phyloP scores from a whole-genome alignment of 129 eudicot species.

The Pulicaria dysenterica region DNA sequence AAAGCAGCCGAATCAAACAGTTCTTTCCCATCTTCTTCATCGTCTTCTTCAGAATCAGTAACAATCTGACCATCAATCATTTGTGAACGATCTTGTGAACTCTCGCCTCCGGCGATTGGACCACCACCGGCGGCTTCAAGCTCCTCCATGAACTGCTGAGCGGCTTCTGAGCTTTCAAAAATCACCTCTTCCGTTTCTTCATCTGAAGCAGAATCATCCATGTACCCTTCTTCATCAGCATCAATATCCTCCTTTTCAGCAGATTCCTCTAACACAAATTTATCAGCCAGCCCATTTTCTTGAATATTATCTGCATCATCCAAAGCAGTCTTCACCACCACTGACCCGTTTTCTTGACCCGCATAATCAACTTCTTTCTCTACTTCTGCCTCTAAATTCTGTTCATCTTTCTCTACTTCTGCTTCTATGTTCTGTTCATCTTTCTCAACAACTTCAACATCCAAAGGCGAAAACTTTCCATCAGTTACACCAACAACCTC shows the following conservation, averaged over 20 bases:
- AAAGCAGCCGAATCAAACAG: constrained; percentile 89
- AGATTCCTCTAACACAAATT: constrained; percentile 33
- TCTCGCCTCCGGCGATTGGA: constrained; percentile 41
- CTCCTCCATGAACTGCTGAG: constrained; percentile 67
- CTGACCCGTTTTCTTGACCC: constrained; percentile 35
- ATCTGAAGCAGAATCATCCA: constrained; percentile 52
- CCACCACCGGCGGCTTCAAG: constrained; percentile 48
- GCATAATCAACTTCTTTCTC: constrained; percentile 37
- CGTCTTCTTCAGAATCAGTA: constrained; percentile 91
- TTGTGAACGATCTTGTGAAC: constrained; percentile 53
- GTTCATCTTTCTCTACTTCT: constrained; percentile 15
- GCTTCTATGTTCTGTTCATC: neutral
- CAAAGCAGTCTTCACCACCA: constrained; percentile 17
- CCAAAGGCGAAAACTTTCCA: constrained; percentile 40
- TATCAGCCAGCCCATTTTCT: constrained; percentile 39
- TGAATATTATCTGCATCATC: constrained; percentile 23
- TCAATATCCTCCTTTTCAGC: constrained; percentile 34
- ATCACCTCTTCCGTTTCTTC: constrained; percentile 58
- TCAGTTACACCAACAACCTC: constrained; percentile 41
- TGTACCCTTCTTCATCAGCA: constrained; percentile 41
- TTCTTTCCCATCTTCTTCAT: constrained; percentile 79
- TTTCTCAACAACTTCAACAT: constrained; percentile 23
- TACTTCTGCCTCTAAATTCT: constrained; percentile 17
- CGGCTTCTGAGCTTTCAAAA: constrained; percentile 71
- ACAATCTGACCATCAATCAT: constrained; percentile 77